A percentile compares a stretch with the other conserved stretches of the same genome.
These are phyloP conservation scores for Syncephalastrum sp. DNA, from an alignment of 371 early-diverging fungal genomes.

Conservation along the genomic window DNA sequence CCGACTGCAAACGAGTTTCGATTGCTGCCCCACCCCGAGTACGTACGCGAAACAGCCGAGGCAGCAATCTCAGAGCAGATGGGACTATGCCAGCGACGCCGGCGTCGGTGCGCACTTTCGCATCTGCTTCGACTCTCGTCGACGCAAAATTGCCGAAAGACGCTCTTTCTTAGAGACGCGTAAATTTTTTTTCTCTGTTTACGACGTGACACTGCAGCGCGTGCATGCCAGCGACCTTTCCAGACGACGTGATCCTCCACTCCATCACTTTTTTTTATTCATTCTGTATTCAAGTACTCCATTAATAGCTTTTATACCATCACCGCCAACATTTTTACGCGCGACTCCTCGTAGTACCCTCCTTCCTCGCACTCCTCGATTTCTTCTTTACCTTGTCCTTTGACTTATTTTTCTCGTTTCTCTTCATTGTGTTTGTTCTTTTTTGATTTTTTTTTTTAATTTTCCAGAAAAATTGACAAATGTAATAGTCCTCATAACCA, in stretches of 20 bases:
- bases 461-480: too few relatives aligned
- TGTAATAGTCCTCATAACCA: neutral
- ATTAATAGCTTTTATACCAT: too few relatives aligned
- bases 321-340: neutral
- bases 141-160: conserved; percentile 23
- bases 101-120: conserved; percentile 38
- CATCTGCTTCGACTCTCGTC: conserved; percentile 36
- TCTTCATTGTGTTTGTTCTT: conserved; percentile 14
- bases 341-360: neutral
- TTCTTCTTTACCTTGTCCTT: neutral
- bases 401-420: neutral
- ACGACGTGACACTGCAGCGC: neutral
- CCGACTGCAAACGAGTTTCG: neutral
- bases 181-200: neutral
- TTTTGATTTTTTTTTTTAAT: neutral
- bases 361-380: neutral
- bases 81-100: conserved; percentile 23
- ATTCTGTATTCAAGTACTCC: too few relatives aligned
- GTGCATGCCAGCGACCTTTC: too few relatives aligned
- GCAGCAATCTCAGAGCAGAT: conserved; percentile 7
- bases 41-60: conserved; percentile 11
- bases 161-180: too few relatives aligned
- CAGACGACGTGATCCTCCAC: too few relatives aligned
- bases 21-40: conserved; percentile 11
- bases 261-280: too few relatives aligned